Percentiles rank a stretch among this genome's conserved stretches.
phyloP scores from a whole-genome alignment of 306 rosid genomes.

The Spatholobus suberectus region DNA sequence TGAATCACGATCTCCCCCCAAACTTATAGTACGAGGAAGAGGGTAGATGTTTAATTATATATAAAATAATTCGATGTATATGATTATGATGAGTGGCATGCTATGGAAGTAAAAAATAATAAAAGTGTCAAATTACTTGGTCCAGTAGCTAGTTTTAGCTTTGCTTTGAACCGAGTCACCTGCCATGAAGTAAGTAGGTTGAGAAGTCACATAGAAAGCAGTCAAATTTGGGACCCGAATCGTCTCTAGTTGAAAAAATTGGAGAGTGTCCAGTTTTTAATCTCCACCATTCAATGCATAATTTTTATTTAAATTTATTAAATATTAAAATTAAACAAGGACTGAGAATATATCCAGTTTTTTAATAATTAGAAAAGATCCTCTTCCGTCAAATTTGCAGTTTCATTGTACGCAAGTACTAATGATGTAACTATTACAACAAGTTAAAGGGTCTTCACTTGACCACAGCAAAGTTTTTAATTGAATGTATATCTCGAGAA shows the following conservation, averaged over 20 bases:
- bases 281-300: no score
- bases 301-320: no score
- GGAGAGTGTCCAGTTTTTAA: no score
- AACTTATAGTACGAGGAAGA: neutral
- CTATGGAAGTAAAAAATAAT: neutral
- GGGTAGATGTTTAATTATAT: neutral
- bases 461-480: neutral
- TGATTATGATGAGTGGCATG: constrained; percentile 15
- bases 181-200: neutral
- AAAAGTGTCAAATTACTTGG: neutral
- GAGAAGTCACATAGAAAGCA: neutral
- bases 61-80: neutral
- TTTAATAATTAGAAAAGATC: no score
- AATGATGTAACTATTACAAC: neutral
- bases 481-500: constrained; percentile 3
- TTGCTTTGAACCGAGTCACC: neutral
- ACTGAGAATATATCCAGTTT: no score
- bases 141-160: neutral
- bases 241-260: no score
- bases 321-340: no score
- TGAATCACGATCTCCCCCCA: neutral
- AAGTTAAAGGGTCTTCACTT: neutral
- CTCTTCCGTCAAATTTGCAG: neutral
- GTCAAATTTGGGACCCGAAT: no score
- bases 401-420: neutral